Conservation (phyloP, 225 moss, liverwort and hornwort species). For the Ulota crispa region DNA sequence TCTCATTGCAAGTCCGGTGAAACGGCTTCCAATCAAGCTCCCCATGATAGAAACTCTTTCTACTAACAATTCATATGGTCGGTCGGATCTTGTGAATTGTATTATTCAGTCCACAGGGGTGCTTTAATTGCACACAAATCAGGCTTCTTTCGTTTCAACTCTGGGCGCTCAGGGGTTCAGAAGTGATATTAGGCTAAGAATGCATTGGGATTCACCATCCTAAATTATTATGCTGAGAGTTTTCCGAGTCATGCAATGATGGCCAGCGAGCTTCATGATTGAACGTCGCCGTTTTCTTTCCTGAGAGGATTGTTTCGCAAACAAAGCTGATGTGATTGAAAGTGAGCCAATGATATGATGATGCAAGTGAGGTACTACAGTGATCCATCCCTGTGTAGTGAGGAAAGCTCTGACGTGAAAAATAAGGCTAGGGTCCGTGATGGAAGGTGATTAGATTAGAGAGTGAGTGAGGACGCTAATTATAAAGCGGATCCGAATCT, state of each 20-base stretch:
- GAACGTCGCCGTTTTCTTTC: not conserved
- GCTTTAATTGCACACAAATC: too few species aligned
- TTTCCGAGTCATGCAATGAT: not conserved
- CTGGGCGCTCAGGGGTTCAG: too few species aligned
- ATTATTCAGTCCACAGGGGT: too few species aligned
- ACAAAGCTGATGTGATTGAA: not conserved
- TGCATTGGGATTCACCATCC: not conserved
- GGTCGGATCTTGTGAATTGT: too few species aligned
- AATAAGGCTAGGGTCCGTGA: too few species aligned
- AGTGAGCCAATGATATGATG: conserved; percentile 6
- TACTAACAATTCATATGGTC: too few species aligned
- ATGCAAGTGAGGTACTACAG: not conserved
- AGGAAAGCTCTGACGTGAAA: not conserved
- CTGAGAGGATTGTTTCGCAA: not conserved
- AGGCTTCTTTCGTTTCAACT: too few species aligned
- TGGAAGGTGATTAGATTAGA: not conserved
- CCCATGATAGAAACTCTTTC: too few species aligned
- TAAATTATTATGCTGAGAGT: not conserved
- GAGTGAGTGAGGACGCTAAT: not conserved
- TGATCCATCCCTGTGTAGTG: not conserved
- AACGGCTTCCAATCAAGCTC: too few species aligned
- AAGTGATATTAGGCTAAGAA: too few species aligned
- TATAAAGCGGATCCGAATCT: not conserved
- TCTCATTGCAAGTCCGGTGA: too few species aligned
- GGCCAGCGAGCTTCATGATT: not conserved